These are phyloP conservation scores for Pichia sp. DNA, from an alignment of 1,139 yeast species.

Conservation along the genomic window DNA sequence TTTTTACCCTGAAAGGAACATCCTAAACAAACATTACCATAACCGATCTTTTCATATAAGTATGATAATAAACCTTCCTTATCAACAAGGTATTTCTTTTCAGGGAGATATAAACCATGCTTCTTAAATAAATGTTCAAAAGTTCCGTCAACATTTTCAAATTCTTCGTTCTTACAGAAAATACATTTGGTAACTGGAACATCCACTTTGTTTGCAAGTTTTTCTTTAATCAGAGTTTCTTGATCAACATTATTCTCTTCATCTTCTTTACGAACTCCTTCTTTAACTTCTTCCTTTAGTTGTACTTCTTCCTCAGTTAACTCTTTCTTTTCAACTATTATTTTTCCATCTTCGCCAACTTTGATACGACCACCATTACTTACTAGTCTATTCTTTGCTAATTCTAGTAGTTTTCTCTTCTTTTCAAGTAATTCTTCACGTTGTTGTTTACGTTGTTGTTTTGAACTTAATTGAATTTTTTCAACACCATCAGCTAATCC, in stretches of 20 bases:
- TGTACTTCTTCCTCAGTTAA: slow-evolving; percentile 15
- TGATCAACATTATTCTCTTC: slow-evolving; percentile 31
- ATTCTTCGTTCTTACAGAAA: slow-evolving; percentile 55
- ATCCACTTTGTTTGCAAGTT: slow-evolving; percentile 55
- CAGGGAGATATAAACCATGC: slow-evolving; percentile 88
- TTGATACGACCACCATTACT: slow-evolving; percentile 31
- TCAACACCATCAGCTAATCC: slow-evolving; percentile 14
- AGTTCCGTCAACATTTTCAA: slow-evolving; percentile 48
- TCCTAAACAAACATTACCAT: slow-evolving; percentile 78
- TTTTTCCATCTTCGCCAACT: slow-evolving; percentile 22
- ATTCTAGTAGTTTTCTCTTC: slow-evolving; percentile 53
- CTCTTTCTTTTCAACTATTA: slow-evolving; percentile 14
- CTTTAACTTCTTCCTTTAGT: slow-evolving; percentile 16
- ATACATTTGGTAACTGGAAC: slow-evolving; percentile 72
- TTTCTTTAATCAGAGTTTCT: slow-evolving; percentile 47
- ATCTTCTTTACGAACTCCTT: slow-evolving; percentile 17
- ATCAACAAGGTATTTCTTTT: slow-evolving; percentile 61
- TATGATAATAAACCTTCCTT: slow-evolving; percentile 65
- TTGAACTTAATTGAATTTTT: slow-evolving; percentile 42
- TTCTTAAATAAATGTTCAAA: slow-evolving; percentile 66
- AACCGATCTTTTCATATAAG: slow-evolving; percentile 75
- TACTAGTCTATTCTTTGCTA: slow-evolving; percentile 53
- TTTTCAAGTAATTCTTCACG: slow-evolving; percentile 59
- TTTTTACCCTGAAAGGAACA: slow-evolving; percentile 81
- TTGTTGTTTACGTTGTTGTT: slow-evolving; percentile 57